Percentiles rank a stretch among this genome's conserved stretches.
Evolutionary conservation across 2,329 filamentous ascomycete genomes (phyloP).

Genomic region (Trichoderma endophyticum): DNA sequence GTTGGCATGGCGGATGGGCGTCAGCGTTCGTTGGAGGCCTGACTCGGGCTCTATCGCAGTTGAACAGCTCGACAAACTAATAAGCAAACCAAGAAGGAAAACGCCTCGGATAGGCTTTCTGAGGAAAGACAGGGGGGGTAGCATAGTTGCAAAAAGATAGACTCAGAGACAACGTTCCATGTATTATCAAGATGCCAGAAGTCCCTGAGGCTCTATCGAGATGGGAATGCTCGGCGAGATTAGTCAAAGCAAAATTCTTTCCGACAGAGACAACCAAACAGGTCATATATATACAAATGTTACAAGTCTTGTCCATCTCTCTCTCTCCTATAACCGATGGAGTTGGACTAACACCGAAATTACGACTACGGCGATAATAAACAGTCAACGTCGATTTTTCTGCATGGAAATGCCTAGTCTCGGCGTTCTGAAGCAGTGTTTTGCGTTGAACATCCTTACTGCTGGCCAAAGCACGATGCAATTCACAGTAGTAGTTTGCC

Average conservation of each 20-base stretch:
- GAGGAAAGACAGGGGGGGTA: background rate
- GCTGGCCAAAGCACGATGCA: background rate
- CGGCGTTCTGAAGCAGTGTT: background rate
- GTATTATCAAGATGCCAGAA: background rate
- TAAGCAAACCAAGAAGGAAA: background rate
- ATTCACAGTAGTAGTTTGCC: background rate
- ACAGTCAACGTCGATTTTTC: background rate
- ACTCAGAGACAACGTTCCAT: background rate
- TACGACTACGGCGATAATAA: background rate
- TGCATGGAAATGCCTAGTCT: background rate
- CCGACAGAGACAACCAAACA: background rate
- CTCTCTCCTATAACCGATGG: background rate
- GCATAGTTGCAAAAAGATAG: background rate
- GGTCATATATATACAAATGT: background rate
- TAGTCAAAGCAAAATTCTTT: background rate
- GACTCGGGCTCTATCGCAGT: background rate
- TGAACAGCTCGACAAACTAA: background rate
- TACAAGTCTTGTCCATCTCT: background rate
- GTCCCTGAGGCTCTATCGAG: background rate
- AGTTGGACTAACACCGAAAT: background rate
- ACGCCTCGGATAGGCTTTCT: background rate
- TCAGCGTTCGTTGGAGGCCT: background rate
- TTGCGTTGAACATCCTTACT: no score
- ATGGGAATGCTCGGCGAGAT: background rate
- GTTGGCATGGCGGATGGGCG: conserved; percentile 16